phyloP scores from a whole-genome alignment of 768 basidiomycete species.

The Favolaschia claudopus region DNA sequence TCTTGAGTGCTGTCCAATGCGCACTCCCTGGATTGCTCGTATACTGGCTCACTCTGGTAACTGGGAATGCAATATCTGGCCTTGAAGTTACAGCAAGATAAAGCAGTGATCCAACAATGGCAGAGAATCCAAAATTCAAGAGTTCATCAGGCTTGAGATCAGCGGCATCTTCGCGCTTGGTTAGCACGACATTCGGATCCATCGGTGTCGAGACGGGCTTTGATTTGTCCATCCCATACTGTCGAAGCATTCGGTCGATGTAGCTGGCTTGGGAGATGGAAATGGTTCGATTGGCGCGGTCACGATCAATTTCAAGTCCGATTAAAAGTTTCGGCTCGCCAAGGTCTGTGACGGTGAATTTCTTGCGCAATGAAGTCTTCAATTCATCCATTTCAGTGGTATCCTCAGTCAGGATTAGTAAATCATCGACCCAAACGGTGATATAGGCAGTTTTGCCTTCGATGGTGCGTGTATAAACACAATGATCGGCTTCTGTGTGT shows the following conservation, averaged over 20 bases:
- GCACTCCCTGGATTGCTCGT: conserved; percentile 1
- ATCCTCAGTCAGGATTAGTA: neutral
- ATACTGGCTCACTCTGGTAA: conserved; percentile 10
- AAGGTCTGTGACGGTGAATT: neutral
- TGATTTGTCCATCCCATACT: neutral
- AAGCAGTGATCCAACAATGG: neutral
- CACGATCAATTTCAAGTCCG: neutral
- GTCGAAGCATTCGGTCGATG: neutral
- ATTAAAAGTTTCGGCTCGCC: neutral
- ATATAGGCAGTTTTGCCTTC: neutral
- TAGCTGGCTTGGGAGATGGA: neutral
- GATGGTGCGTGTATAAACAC: neutral
- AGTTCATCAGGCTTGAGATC: no score
- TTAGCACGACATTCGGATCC: neutral
- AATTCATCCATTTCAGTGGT: neutral
- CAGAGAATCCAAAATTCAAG: neutral
- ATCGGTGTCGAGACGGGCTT: neutral
- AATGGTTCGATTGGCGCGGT: neutral
- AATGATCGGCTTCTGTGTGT: neutral
- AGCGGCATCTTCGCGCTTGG: neutral
- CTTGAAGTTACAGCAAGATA: neutral
- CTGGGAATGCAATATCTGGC: conserved; percentile 14
- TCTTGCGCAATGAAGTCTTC: neutral
- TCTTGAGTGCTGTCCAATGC: conserved; percentile 14
- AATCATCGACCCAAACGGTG: neutral